Percentiles rank a stretch among this genome's conserved stretches.
Evolutionary conservation across 1,284 basidiomycete species (phyloP).

Genomic region (Cryptococcus sp.): DNA sequence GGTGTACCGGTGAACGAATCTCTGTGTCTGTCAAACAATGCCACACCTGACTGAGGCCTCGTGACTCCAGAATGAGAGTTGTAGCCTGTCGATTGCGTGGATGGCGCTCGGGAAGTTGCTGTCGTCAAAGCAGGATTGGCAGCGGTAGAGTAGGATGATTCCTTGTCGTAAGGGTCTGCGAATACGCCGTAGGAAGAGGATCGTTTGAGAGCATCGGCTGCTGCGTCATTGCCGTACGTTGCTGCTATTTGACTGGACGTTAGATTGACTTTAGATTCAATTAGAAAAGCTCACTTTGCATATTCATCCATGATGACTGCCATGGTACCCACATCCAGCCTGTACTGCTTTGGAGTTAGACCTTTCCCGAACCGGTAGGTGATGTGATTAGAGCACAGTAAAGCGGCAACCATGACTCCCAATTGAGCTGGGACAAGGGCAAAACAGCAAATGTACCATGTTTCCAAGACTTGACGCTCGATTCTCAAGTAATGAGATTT

Average conservation of each 20-base stretch:
- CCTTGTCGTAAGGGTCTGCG: slow-evolving; percentile 3
- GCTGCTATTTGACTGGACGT: slow-evolving; percentile 43
- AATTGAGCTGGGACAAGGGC: slow-evolving; percentile 63
- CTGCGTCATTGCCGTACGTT: slow-evolving; percentile 44
- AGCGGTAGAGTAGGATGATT: slow-evolving; percentile 3
- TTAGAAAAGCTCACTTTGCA: slow-evolving; percentile 53
- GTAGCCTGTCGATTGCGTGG: slow-evolving; percentile 1
- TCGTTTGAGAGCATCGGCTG: slow-evolving; percentile 36
- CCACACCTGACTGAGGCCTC: background rate
- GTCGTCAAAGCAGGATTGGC: slow-evolving; percentile 6
- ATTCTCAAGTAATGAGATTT: slow-evolving; percentile 61
- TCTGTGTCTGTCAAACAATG: background rate
- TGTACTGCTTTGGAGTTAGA: slow-evolving; percentile 67
- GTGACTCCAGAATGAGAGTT: background rate
- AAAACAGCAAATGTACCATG: slow-evolving; percentile 61
- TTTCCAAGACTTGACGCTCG: slow-evolving; percentile 56
- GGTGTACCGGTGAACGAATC: background rate
- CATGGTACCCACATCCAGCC: slow-evolving; percentile 61
- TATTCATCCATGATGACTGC: slow-evolving; percentile 69
- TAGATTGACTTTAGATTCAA: background rate
- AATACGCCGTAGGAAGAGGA: slow-evolving; percentile 31
- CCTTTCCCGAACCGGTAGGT: slow-evolving; percentile 73
- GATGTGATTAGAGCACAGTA: slow-evolving; percentile 67
- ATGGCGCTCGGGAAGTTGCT: slow-evolving; percentile 1
- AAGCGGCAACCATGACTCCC: slow-evolving; percentile 58